Evolutionary conservation across 2,329 filamentous ascomycete genomes (phyloP).

Genomic region (Penicillium paneum): DNA sequence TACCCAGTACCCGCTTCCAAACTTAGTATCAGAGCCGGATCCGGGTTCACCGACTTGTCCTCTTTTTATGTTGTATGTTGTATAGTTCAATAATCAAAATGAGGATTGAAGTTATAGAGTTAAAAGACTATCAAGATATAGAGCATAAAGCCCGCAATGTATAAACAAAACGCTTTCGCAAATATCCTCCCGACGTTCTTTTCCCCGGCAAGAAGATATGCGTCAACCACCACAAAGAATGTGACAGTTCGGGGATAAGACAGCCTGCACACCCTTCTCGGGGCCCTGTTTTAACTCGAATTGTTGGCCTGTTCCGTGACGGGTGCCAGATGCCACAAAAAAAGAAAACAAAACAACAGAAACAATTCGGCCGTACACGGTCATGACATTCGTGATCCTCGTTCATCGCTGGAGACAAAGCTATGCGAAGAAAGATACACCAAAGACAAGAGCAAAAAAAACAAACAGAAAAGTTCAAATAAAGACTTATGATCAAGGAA

Average conservation of each 20-base stretch:
- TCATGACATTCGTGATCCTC: slow-evolving; percentile 44
- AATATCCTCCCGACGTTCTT: slow-evolving; percentile 14
- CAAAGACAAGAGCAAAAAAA: slow-evolving; percentile 21
- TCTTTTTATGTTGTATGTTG: no score
- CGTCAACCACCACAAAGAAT: slow-evolving; percentile 12
- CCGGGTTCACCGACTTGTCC: neutral
- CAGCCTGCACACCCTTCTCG: slow-evolving; percentile 3
- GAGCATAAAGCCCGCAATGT: slow-evolving; percentile 8
- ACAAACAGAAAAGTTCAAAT: slow-evolving; percentile 6
- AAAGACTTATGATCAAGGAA: slow-evolving; percentile 21
- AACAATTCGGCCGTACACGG: slow-evolving; percentile 36
- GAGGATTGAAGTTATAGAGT: neutral
- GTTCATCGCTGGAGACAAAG: slow-evolving; percentile 38
- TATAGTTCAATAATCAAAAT: neutral
- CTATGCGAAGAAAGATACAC: slow-evolving; percentile 38
- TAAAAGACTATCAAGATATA: neutral
- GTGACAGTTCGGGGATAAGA: slow-evolving; percentile 7
- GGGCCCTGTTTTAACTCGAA: neutral
- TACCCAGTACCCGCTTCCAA: slow-evolving; percentile 10
- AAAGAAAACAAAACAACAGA: slow-evolving; percentile 18
- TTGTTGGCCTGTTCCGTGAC: slow-evolving; percentile 5
- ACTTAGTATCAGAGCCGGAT: slow-evolving; percentile 5
- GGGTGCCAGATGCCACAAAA: slow-evolving; percentile 11
- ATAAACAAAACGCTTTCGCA: slow-evolving; percentile 18
- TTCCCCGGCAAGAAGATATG: neutral